These are phyloP conservation scores for Candolleomyces efflorescens DNA, from an alignment of 768 basidiomycete species.

Conservation along the genomic window DNA sequence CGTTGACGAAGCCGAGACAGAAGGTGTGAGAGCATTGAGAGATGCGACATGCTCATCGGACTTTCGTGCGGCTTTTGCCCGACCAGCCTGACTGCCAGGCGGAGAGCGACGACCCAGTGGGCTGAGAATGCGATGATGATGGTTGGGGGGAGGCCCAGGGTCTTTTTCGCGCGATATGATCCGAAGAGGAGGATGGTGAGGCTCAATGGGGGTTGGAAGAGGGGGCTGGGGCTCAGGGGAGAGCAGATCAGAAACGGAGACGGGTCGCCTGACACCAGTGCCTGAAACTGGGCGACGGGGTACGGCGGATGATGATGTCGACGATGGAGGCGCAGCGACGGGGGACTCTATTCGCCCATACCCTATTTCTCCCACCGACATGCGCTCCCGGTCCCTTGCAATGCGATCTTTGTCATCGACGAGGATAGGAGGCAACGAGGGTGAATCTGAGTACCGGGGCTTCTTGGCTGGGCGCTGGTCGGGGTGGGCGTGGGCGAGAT, in stretches of 20 bases:
- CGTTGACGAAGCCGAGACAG: conserved; percentile 4
- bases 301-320: conserved; percentile 4
- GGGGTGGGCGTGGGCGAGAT: conserved; percentile 12
- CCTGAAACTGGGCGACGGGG: conserved; percentile 23
- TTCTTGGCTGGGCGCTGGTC: conserved; percentile 35
- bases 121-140: conserved; percentile 22
- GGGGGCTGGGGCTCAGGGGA: conserved; percentile 13
- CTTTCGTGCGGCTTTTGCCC: conserved; percentile 43
- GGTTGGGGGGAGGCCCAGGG: conserved; percentile 3
- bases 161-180: conserved; percentile 11
- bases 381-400: conserved; percentile 26
- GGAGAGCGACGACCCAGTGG: conserved; percentile 39
- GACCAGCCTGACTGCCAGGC: conserved; percentile 43
- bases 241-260: conserved; percentile 24
- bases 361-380: conserved; percentile 28
- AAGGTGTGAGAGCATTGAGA: not conserved
- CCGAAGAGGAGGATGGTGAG: conserved; percentile 4
- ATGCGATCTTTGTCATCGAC: conserved; percentile 24
- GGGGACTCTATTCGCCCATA: conserved; percentile 26
- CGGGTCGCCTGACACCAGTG: conserved; percentile 19
- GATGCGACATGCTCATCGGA: conserved; percentile 28
- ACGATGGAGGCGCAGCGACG: conserved; percentile 12
- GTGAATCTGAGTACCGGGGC: conserved; percentile 39
- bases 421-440: conserved; percentile 19
- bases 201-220: not conserved